Evolutionary conservation across 495 filamentous ascomycete species (phyloP), one percentile per base, ranked within the genome.

Genomic region (Neurospora pannonica): DNA sequence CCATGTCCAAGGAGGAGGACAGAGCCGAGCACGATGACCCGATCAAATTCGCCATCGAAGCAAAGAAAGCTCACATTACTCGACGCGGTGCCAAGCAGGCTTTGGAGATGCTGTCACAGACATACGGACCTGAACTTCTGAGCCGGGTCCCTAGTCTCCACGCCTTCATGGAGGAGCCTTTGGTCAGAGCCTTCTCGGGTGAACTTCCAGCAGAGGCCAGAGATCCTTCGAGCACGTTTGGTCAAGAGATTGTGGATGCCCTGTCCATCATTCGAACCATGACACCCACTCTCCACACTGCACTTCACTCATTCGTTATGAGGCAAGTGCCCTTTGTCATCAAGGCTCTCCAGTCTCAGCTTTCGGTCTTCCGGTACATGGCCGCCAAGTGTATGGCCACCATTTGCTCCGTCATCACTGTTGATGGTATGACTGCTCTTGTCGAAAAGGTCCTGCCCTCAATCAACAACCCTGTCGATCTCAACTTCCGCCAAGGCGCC

Each of bases 301-400:
- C 88, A 37, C 85, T 98, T 6, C 86, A 95, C 82, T 82, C 88
- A 8, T 95, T 94, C 83, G 89, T 99, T 38, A 87, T 94, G 78
- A 86, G 87, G 37, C 87, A 97, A 72, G 89, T 98, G 81, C 95
- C 96, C n/a, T 86, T 94, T 67, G 88, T 98, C 71, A 91, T 92
- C 79, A 94, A 91, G 80, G 94, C 92, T 3, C 86, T 99, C 17
- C 93, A 93, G 76, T 97, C 93, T 11, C 87, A 91, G 75, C 86
- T 97, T 10, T 95, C 95, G 13, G 92, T 99, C 0, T 93, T 98
- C 81, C 89, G 96, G 62, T 99, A 99, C 81, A 94, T 95, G 78
- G 96, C 96, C 39, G 97, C 96, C 11, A 99, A 99, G 81, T 98
- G 97, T 80, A 90, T 99, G 80, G 96, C 97, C 10, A 98, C 95